Conservation (phyloP, 345 rosid genomes). For the Eucalyptus sp. region DNA sequence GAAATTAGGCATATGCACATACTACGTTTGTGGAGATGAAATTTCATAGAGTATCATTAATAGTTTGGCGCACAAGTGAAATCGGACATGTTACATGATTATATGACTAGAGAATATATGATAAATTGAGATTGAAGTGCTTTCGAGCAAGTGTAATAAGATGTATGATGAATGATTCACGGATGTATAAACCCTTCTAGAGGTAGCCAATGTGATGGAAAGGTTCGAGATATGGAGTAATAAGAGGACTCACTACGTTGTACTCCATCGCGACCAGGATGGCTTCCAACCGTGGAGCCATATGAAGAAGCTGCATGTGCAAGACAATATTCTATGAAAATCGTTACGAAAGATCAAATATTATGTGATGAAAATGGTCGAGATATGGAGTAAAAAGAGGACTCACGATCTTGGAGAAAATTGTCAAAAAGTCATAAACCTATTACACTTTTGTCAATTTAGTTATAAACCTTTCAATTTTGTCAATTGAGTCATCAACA, state of each 20-base stretch:
- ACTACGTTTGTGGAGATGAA: not conserved
- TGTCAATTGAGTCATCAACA: fast-evolving
- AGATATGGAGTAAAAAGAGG: no score
- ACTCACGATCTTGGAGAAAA: no score
- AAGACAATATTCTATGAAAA: not conserved
- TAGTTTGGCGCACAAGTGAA: not conserved
- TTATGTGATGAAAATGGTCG: no score
- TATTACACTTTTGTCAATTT: fast-evolving
- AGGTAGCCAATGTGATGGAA: not conserved
- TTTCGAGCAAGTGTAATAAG: not conserved
- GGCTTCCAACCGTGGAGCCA: fast-evolving
- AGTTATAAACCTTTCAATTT: fast-evolving
- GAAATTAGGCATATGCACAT: not conserved
- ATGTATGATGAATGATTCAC: not conserved
- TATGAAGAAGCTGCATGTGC: no score
- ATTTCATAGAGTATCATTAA: not conserved
- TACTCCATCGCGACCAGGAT: fast-evolving
- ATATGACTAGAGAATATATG: not conserved
- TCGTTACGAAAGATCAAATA: not conserved
- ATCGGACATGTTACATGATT: not conserved
- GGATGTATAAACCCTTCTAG: not conserved
- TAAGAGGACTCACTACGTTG: fast-evolving
- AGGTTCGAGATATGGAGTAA: not conserved
- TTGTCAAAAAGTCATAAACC: fast-evolving
- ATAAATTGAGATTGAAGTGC: not conserved